Conservation (phyloP, 805 yeast genomes). For the Millerozyma miso region DNA sequence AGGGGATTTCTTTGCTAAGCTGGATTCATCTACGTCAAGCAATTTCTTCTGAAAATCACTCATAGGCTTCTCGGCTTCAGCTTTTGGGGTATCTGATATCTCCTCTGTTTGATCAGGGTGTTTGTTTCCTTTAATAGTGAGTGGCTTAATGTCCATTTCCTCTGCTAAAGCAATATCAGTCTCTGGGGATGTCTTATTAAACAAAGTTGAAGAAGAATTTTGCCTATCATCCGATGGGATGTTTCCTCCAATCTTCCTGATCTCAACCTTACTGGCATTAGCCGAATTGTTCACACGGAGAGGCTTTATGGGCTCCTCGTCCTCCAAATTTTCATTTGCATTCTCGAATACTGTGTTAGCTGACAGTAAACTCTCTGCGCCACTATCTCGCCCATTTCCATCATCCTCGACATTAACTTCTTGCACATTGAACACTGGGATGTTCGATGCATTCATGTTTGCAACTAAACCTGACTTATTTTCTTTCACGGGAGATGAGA, state of each 20-base stretch:
- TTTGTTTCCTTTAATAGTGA: not conserved
- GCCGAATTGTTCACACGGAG: not conserved
- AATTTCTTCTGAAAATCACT: not conserved
- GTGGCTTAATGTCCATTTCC: not conserved
- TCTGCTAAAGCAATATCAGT: not conserved
- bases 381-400: not conserved
- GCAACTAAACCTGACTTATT: not conserved
- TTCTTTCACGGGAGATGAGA: not conserved
- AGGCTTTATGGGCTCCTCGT: not conserved
- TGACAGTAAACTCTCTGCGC: not conserved
- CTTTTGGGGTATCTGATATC: not conserved
- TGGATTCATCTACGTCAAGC: not conserved
- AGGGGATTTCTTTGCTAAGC: slow-evolving; percentile 33
- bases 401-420: not conserved
- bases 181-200: not conserved
- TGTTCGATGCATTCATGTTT: not conserved
- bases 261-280: not conserved
- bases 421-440: slow-evolving; percentile 3
- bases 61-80: not conserved
- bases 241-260: too few relatives aligned
- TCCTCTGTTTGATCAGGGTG: not conserved
- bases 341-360: not conserved
- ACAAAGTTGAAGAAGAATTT: not conserved
- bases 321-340: not conserved
- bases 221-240: not conserved